Conservation (phyloP, 1,284 basidiomycete genomes). For the Leccinum insolens region DNA sequence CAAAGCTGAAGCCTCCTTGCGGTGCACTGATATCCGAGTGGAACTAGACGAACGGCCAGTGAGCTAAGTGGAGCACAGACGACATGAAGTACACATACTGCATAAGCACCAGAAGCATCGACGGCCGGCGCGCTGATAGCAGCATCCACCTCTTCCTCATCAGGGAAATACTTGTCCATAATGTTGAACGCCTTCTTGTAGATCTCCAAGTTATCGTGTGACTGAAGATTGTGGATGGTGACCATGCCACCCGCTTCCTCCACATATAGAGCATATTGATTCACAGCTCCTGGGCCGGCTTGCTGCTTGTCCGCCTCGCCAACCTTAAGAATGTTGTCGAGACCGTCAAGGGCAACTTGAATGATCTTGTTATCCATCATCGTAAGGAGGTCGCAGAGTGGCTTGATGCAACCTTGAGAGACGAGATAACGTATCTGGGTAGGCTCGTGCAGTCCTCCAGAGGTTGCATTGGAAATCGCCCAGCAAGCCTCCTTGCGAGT, state of each 20-base stretch:
- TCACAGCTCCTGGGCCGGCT: conserved; percentile 81
- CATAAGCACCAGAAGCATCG: conserved; percentile 88
- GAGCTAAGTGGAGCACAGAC: conserved; percentile 14
- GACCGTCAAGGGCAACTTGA: conserved; percentile 94
- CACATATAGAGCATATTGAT: conserved; percentile 93
- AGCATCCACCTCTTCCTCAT: conserved; percentile 83
- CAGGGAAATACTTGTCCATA: conserved; percentile 96
- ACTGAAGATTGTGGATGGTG: conserved; percentile 98
- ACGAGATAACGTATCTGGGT: conserved; percentile 98
- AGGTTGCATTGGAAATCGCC: conserved; percentile 99
- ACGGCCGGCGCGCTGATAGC: conserved; percentile 82
- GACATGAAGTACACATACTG: conserved; percentile 55
- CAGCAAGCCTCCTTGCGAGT: conserved; percentile 99
- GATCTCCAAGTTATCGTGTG: conserved; percentile 99
- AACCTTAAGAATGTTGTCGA: conserved; percentile 99
- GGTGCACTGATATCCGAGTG: conserved; percentile 82
- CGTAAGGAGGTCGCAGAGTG: conserved; percentile 92
- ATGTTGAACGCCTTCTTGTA: conserved; percentile 99
- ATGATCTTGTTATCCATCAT: conserved; percentile 99
- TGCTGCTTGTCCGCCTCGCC: conserved; percentile 93
- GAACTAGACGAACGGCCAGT: conserved; percentile 52
- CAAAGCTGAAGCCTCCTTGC: conserved; percentile 95
- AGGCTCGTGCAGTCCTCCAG: conserved; percentile 96
- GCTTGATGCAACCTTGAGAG: conserved; percentile 97
- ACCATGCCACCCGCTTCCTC: conserved; percentile 99